A percentile compares a stretch with the other conserved stretches of the same genome.
Conservation (phyloP, 1,284 basidiomycete genomes). For the Malassezia yamatoensis region DNA sequence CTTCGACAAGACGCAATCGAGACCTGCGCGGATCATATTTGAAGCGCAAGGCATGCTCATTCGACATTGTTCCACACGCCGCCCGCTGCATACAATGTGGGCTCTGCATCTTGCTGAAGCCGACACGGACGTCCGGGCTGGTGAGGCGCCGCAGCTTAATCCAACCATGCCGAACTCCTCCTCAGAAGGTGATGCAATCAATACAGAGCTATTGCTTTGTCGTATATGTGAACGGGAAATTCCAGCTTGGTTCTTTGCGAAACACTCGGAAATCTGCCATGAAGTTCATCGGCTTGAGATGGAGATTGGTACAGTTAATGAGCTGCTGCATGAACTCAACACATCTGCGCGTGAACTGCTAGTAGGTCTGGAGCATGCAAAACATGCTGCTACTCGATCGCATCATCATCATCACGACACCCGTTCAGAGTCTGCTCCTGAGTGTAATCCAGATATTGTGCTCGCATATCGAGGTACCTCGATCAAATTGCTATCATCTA, state of each 20-base stretch:
- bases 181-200: conserved; percentile 32
- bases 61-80: conserved; percentile 74
- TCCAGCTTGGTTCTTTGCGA: conserved; percentile 99
- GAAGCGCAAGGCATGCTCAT: conserved; percentile 99
- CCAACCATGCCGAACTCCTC: conserved; percentile 7
- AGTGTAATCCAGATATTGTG: not conserved
- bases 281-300: conserved; percentile 94
- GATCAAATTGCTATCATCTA: conserved; percentile 47
- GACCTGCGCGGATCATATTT: conserved; percentile 63
- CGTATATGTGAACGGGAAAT: conserved; percentile 95
- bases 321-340: conserved; percentile 73
- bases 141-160: not conserved
- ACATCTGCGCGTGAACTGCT: conserved; percentile 54
- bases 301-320: conserved; percentile 85
- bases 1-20: conserved; percentile 20
- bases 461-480: conserved; percentile 65
- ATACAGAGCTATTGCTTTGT: conserved; percentile 73
- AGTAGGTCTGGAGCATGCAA: conserved; percentile 25
- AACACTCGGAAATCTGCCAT: conserved; percentile 97
- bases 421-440: not conserved
- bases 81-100: conserved; percentile 97
- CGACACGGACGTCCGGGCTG: not conserved
- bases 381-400: conserved; percentile 2
- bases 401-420: not conserved
- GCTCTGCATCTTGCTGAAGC: conserved; percentile 56